Conservation (phyloP, 345 rosid genomes). For the Aethionema arabicum region DNA sequence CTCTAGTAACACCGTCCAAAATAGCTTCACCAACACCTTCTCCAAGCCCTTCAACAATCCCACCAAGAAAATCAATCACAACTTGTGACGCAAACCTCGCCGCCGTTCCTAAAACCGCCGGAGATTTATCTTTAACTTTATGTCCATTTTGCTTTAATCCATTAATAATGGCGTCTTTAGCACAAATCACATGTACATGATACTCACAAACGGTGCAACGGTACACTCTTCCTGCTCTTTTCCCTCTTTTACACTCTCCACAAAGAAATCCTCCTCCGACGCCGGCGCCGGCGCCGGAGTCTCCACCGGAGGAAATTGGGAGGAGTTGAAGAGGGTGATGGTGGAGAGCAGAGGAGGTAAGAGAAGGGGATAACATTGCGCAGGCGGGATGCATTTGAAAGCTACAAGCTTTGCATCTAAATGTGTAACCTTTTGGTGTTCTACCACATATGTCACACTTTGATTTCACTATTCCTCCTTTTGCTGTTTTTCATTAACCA, state of each 20-base stretch:
- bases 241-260: conserved; percentile 66
- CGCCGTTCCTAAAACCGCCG: conserved; percentile 58
- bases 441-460: conserved; percentile 71
- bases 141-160: conserved; percentile 60
- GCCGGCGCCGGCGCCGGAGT: conserved; percentile 22
- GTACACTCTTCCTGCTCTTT: conserved; percentile 63
- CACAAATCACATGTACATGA: conserved; percentile 79
- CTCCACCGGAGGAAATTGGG: conserved; percentile 22
- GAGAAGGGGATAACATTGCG: conserved; percentile 57
- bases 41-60: conserved; percentile 72
- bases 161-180: conserved; percentile 60
- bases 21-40: conserved; percentile 77
- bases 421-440: conserved; percentile 60
- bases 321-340: conserved; percentile 59
- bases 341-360: conserved; percentile 51
- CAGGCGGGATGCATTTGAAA: conserved; percentile 93
- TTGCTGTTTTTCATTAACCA: conserved; percentile 36
- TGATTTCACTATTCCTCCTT: conserved; percentile 66
- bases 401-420: conserved; percentile 64
- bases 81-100: conserved; percentile 64
- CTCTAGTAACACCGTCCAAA: conserved; percentile 45
- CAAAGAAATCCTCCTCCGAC: conserved; percentile 39
- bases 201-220: conserved; percentile 70
- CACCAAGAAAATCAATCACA: conserved; percentile 62
- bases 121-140: conserved; percentile 47